Evolutionary conservation across 345 rosid genomes (phyloP), one percentile per base, ranked within the genome.

Genomic region (Eutrema heterophyllum): DNA sequence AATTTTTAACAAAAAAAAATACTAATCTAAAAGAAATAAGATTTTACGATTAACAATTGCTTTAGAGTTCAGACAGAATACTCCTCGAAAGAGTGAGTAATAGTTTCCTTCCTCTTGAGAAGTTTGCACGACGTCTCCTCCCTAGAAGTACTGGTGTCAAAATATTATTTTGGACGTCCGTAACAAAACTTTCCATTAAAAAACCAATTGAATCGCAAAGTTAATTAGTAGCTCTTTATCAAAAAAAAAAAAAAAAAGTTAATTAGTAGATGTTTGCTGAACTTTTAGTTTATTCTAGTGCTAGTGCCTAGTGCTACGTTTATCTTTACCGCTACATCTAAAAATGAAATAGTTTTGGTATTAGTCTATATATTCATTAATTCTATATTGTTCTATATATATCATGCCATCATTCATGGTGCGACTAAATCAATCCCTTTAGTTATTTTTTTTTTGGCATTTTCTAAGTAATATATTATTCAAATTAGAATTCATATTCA

Each of bases 361-460:
- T 18, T 32, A 44, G 15, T 33, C 0, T 30, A 6, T 53, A 12
- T 53, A 58, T 21, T 21, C 24, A 21, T 21, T 21, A 26, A 24
- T 52, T 52, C 2, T 51, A 13, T 51, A 5, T 21, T 50, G 2
- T 29, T 29, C 2, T 9, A 63, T 24, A 5, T 12, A 54, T 18
- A 49, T 48, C 26, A 26, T 48, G 7, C n/a, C 57, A 65, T 21
- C 44, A 33, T 70, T 50, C 49, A 59, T 36, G 30, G 57, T 48
- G 29, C 32, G 67, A 59, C 67, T 60, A 59, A 24, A 67, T 27
- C 29, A 52, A 49, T 44, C 36, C 5, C 26, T 39, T 71, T 39
- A 51, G 4, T 21, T 63, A 33, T 24, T 36, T 54, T 67, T 65
- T 33, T 46, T 54, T 67, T 65, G 60, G 24, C 78, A 66, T 49